Percentiles rank a stretch among this genome's conserved stretches.
Evolutionary conservation across 495 filamentous ascomycete species (phyloP).

Genomic region (Penicillium macrosclerotiorum): DNA sequence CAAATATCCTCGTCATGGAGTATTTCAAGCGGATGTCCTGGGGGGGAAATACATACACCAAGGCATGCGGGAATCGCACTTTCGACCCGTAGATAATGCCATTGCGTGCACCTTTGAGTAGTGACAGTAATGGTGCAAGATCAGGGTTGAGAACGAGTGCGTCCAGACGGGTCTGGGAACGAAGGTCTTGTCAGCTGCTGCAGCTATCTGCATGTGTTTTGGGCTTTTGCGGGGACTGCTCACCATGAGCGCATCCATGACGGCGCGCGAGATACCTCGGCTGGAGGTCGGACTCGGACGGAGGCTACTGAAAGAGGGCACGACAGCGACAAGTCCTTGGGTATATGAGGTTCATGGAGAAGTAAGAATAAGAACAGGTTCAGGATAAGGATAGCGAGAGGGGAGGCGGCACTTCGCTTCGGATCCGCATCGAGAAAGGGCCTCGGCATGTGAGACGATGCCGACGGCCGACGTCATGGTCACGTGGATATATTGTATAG

Average conservation of each 20-base stretch:
- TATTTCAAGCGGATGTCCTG: too few relatives aligned
- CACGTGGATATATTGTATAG: too few relatives aligned
- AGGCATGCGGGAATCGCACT: conserved; percentile 96
- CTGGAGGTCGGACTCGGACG: conserved; percentile 23
- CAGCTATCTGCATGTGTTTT: conserved; percentile 11
- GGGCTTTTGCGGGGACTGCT: not conserved
- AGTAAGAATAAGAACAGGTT: not conserved
- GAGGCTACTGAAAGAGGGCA: conserved; percentile 13
- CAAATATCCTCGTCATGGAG: too few relatives aligned
- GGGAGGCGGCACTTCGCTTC: conserved; percentile 29
- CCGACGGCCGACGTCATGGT: conserved; percentile 41
- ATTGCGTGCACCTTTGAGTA: conserved; percentile 92
- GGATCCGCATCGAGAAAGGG: conserved; percentile 29
- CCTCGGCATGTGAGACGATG: conserved; percentile 45
- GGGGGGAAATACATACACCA: conserved; percentile 87
- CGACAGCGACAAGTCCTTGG: conserved; percentile 8
- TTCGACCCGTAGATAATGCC: conserved; percentile 96
- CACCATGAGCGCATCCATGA: conserved; percentile 44
- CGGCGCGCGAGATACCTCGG: conserved; percentile 35
- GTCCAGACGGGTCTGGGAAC: conserved; percentile 50
- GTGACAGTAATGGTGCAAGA: conserved; percentile 75
- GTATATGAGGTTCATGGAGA: conserved; percentile 5
- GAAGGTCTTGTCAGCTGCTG: not conserved
- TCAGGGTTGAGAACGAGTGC: conserved; percentile 74
- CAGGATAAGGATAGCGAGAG: conserved; percentile 9